phyloP scores from a whole-genome alignment of 2,329 filamentous ascomycete species.

The Albifimbria verrucaria region DNA sequence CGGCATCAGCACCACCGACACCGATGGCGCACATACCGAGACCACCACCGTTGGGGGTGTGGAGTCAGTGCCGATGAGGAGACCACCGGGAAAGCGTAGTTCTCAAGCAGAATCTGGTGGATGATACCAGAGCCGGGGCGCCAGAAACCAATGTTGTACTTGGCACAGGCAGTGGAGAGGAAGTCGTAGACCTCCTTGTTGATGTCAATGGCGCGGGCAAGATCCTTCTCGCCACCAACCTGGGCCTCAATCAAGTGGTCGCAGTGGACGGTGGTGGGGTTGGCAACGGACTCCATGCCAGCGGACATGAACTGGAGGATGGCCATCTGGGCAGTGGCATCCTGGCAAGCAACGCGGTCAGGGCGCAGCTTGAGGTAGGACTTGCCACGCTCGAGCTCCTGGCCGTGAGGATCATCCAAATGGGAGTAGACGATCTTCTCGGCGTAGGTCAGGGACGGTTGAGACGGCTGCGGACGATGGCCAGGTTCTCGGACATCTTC shows the following conservation, averaged over 20 bases:
- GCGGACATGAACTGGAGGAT: slow-evolving; percentile 99
- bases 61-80: slow-evolving; percentile 98
- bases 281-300: slow-evolving; percentile 92
- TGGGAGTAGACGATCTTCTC: slow-evolving; percentile 99
- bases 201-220: slow-evolving; percentile 83
- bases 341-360: slow-evolving; percentile 97
- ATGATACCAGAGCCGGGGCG: slow-evolving; percentile 98
- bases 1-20: slow-evolving; percentile 96
- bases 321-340: slow-evolving; percentile 99
- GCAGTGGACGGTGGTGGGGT: slow-evolving; percentile 94
- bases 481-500: slow-evolving; percentile 98
- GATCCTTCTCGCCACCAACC: slow-evolving; percentile 88
- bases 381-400: slow-evolving; percentile 92
- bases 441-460: slow-evolving; percentile 89
- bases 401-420: slow-evolving; percentile 91
- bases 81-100: slow-evolving; percentile 98
- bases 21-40: slow-evolving; percentile 92
- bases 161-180: slow-evolving; percentile 86
- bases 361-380: slow-evolving; percentile 97
- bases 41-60: slow-evolving; percentile 96
- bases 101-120: slow-evolving; percentile 97
- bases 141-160: slow-evolving; percentile 99
- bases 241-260: slow-evolving; percentile 99
- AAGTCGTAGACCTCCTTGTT: slow-evolving; percentile 99
- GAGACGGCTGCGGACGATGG: slow-evolving; percentile 82